Base-by-base conservation (phyloP, 2,329 filamentous ascomycete genomes). In the Talaromyces sp. region DNA sequence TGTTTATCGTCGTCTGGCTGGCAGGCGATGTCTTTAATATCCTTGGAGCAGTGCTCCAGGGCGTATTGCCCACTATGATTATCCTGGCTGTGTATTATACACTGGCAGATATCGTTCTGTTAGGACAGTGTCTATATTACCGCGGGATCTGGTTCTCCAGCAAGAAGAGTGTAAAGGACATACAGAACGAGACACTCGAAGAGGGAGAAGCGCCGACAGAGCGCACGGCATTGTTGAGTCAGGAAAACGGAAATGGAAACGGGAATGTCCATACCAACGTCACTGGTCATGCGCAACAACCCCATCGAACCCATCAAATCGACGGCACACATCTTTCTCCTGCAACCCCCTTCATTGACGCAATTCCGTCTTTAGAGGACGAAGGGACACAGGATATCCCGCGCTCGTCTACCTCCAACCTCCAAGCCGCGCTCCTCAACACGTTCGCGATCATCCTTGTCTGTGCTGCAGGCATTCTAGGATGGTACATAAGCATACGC, bases 11-110 rank as follows among this genome's bases (percentile, higher is more conserved):
- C 67, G 87, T 96, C 72, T 99, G 95, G 95, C 85, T 97, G 2
- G 84, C 89, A 1, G 95, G 95, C 61, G 95, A 99, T 87, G 89
- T 97, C 69, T 97, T 97, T 84, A 98, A 98, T 75, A 96, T 97
- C 68, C 84, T 96, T 2, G 94, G 94, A n/a, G 91, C 93, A 19
- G 87, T 97, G 17, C 78, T 97, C 11, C 94, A 98, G 77, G 90
- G 91, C 63, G 94, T 99, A 7, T 79, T 98, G 62, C 93, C 95
- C 1, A 99, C 94, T 0, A 97, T 98, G 93, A 89, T 92, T 68
- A 96, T 97, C 62, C 83, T 97, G n/a, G 93, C 93, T 13, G 86
- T 97, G 17, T 97, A 97, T 78, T 97, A 98, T 76, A 96, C 93
- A 17, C 84, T 96, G 43, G 93, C 93, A 67, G 94, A 98, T 74